Conservation (phyloP, 257 asterid species). For the Penstemon barbatus region DNA sequence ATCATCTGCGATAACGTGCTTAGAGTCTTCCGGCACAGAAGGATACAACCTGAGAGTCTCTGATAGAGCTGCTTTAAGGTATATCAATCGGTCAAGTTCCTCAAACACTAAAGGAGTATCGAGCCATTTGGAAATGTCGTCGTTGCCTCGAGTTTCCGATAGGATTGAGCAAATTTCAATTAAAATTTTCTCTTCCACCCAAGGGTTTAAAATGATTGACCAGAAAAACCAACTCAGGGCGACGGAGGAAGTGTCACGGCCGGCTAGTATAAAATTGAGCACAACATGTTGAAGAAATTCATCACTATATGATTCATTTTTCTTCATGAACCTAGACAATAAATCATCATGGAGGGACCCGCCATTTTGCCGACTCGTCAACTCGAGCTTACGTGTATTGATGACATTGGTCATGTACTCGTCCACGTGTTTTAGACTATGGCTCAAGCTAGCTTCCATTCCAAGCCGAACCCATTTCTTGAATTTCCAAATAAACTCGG, state of each 20-base stretch:
- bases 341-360: constrained; percentile 52
- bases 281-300: constrained; percentile 59
- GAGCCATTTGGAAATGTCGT: constrained; percentile 41
- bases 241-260: constrained; percentile 75
- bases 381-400: constrained; percentile 53
- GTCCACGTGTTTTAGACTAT: constrained; percentile 48
- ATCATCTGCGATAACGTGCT: constrained; percentile 56
- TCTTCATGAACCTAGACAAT: constrained; percentile 63
- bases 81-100: constrained; percentile 55
- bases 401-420: constrained; percentile 49
- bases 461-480: constrained; percentile 57
- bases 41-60: constrained; percentile 68
- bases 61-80: constrained; percentile 61
- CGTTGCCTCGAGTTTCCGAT: constrained; percentile 46
- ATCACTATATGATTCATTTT: constrained; percentile 47
- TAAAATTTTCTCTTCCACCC: constrained; percentile 56
- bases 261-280: constrained; percentile 70
- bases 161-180: constrained; percentile 38
- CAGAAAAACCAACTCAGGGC: constrained; percentile 79
- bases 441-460: constrained; percentile 42
- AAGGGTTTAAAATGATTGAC: constrained; percentile 41
- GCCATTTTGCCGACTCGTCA: constrained; percentile 38
- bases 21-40: constrained; percentile 67
- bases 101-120: constrained; percentile 57
- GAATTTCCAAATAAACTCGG: constrained; percentile 54